phyloP scores from a whole-genome alignment of 805 yeast species.

The Kodamaea kakaduensis region DNA sequence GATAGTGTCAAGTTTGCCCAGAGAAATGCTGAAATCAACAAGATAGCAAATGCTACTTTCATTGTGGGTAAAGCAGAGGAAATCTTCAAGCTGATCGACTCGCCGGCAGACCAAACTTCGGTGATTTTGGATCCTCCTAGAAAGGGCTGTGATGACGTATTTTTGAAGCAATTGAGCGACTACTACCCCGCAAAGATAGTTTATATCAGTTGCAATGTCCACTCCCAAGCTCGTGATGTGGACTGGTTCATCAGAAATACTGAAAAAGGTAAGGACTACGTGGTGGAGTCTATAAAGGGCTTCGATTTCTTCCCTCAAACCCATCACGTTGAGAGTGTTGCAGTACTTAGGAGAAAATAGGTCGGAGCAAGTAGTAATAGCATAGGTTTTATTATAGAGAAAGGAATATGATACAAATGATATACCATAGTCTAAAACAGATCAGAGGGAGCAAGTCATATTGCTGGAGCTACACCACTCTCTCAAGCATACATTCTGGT shows the following conservation, averaged over 20 bases:
- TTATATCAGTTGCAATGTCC: constrained; percentile 96
- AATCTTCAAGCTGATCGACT: constrained; percentile 73
- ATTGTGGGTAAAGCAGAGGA: constrained; percentile 91
- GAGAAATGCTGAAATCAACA: constrained; percentile 71
- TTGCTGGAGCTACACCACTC: neutral
- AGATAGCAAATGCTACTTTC: constrained; percentile 73
- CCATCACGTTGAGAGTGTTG: constrained; percentile 86
- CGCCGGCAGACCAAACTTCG: constrained; percentile 73
- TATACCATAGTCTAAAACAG: neutral
- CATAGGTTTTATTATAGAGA: neutral
- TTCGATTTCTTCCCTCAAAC: constrained; percentile 97
- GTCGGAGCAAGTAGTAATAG: neutral
- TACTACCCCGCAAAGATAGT: constrained; percentile 84
- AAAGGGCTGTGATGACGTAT: constrained; percentile 90
- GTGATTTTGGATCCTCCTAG: constrained; percentile 96
- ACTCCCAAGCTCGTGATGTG: constrained; percentile 93
- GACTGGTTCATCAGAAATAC: constrained; percentile 75
- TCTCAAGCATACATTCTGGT: neutral
- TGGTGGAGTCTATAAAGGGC: constrained; percentile 80
- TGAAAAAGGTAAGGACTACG: constrained; percentile 57
- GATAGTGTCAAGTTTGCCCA: constrained; percentile 88
- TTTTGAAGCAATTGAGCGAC: constrained; percentile 77
- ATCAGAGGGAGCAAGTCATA: neutral
- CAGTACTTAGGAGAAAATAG: constrained; percentile 47
- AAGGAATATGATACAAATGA: neutral